Conservation (phyloP, 345 rosid species). For the Syzygium jambos region DNA sequence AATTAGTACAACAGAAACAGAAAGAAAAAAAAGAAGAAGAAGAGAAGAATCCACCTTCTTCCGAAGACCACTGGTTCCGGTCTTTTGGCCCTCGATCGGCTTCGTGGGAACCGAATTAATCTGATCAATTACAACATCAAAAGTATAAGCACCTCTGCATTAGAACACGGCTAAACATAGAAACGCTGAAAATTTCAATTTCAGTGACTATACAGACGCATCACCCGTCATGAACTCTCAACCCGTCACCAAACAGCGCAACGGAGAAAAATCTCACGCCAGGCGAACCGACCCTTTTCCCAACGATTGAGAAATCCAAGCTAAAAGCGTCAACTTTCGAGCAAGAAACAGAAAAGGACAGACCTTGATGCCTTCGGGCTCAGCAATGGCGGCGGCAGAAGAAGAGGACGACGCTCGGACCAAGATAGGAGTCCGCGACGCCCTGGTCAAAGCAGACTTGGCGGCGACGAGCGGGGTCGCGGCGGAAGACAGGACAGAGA, state of each 20-base stretch:
- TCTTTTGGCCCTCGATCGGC: conserved; percentile 80
- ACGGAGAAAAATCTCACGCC: neutral
- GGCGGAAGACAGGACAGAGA: conserved; percentile 22
- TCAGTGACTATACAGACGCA: neutral
- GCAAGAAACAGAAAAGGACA: neutral
- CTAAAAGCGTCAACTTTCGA: neutral
- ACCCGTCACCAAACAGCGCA: neutral
- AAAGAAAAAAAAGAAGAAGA: neutral
- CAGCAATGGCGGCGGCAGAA: conserved; percentile 51
- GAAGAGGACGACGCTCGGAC: conserved; percentile 24
- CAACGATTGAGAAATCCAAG: neutral
- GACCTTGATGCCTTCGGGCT: conserved; percentile 75
- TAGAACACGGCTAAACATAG: neutral
- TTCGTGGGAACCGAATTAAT: conserved; percentile 58
- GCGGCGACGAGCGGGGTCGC: conserved; percentile 4
- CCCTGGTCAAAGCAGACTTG: conserved; percentile 19
- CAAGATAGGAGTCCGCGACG: conserved; percentile 11
- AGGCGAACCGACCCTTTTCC: neutral
- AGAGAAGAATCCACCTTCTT: conserved; percentile 48
- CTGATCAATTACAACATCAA: conserved; percentile 12
- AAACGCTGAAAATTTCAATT: neutral
- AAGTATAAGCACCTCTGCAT: neutral
- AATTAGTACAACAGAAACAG: neutral
- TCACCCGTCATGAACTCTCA: neutral
- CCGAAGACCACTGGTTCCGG: conserved; percentile 79